Percentiles rank a stretch among this genome's conserved stretches.
phyloP scores from a whole-genome alignment of 139 green algal species.

The Tetradesmus obliquus region DNA sequence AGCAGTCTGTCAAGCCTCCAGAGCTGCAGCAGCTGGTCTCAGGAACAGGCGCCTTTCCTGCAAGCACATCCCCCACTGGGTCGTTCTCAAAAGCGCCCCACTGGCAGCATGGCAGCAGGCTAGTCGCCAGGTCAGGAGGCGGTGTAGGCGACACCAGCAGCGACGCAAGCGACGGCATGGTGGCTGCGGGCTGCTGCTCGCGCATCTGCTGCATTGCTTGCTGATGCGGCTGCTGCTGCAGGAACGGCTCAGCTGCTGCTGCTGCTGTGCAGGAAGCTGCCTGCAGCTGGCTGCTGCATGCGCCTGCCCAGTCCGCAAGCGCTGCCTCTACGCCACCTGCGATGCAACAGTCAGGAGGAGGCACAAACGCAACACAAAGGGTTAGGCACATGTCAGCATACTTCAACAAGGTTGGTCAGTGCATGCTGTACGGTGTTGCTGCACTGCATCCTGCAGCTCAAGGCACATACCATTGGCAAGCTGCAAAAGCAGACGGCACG shows the following conservation, averaged over 20 bases:
- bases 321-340: slow-evolving; percentile 34
- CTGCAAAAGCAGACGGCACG: too few species aligned
- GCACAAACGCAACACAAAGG: neutral
- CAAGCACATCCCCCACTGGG: slow-evolving; percentile 26
- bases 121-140: neutral
- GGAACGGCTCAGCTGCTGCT: neutral
- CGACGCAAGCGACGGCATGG: neutral
- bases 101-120: slow-evolving; percentile 6
- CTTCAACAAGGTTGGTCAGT: neutral
- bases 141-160: neutral
- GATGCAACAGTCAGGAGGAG: neutral
- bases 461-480: too few species aligned
- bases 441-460: too few species aligned
- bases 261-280: neutral
- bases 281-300: slow-evolving; percentile 7
- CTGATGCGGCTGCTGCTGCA: slow-evolving; percentile 16
- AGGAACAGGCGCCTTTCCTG: neutral
- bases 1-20: slow-evolving; percentile 1
- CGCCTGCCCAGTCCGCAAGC: slow-evolving; percentile 24
- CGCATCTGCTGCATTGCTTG: neutral
- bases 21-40: slow-evolving; percentile 31
- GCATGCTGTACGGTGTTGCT: too few species aligned
- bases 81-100: slow-evolving; percentile 22
- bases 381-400: neutral
- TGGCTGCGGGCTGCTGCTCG: neutral